A percentile compares a stretch with the other conserved stretches of the same genome.
Evolutionary conservation across 1,139 yeast species (phyloP).

Genomic region (Suhomyces guaymorum): DNA sequence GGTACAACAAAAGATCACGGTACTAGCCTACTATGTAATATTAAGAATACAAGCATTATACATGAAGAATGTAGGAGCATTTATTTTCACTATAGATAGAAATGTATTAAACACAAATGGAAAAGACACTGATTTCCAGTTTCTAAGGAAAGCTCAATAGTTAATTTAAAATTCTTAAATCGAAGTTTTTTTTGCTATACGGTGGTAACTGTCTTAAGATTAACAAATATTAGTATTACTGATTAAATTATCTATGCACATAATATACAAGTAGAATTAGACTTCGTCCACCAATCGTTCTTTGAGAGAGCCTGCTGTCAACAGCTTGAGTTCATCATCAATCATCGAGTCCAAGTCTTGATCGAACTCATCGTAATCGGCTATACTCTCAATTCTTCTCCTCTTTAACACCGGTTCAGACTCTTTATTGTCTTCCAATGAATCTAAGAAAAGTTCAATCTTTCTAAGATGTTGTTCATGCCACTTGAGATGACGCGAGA

Average conservation of each 20-base stretch:
- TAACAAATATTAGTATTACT: too few species aligned
- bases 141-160: too few species aligned
- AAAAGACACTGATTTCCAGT: too few species aligned
- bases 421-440: constrained; percentile 22
- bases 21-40: too few species aligned
- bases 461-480: constrained; percentile 43
- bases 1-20: constrained; percentile 37
- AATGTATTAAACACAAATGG: too few species aligned
- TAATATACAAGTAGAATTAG: neutral
- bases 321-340: constrained; percentile 31
- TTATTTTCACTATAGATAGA: too few species aligned
- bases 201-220: too few species aligned
- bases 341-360: constrained; percentile 31
- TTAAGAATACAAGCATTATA: too few species aligned
- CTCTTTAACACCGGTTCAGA: constrained; percentile 4
- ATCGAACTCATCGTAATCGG: constrained; percentile 8
- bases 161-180: too few species aligned
- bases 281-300: constrained; percentile 8
- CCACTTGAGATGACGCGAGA: constrained; percentile 56
- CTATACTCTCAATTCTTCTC: constrained; percentile 2
- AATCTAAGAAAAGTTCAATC: constrained; percentile 34
- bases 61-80: too few species aligned
- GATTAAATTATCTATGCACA: constrained; percentile 4
- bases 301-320: constrained; percentile 20
- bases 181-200: too few species aligned